Evolutionary conservation across 108 stramenopile species (phyloP), one percentile per base, ranked within the genome.

Genomic region (Cyclotella kingstonii): DNA sequence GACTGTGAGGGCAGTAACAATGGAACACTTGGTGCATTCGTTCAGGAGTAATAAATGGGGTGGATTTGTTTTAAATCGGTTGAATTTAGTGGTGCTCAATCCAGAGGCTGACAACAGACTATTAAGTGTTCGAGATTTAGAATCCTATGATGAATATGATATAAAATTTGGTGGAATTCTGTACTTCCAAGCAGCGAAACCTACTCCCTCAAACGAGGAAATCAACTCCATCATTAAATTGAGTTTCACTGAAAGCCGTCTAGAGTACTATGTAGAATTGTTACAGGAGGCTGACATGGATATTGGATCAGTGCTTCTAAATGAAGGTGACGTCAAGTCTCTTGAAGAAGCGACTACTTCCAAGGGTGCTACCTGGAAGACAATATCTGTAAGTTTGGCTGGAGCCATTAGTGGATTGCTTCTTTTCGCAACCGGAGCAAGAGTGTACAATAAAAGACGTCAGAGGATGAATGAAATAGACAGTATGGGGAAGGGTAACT

Each of bases 1-100:
- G 18, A 42, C 47, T 5, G 56, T 68, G 41, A 34, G 26, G 9
- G 29, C 29, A 27, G 62, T 72, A n/a, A 63, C 70, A 21, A 42
- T 23, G 35, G 61, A 63, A 29, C 70, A 72, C 19, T 58, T 72
- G 48, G 27, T 56, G 5, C 70, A 72, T 40, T 72, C 70, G 11
- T 72, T 72, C 62, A 36, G 70, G 31, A 53, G 23, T 33, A 4
- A 48, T 15, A 4, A 2, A 4, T 45, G 60, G 12, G 21, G 48
- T 1, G 62, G 40, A 3, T 72, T 35, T 29, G 52, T 35, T 12
- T 30, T 56, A 0, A 29, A 57, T 23, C 12, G 54, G 18, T 42
- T 72, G 46, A 51, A 63, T n/a, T 46, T 72, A 25, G 57, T 72
- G 61, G n/a, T 63, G 21, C 47, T 72, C 23, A n/a, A 53, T 49